phyloP scores from a whole-genome alignment of 306 rosid species.

The Pterocarpus santalinus region DNA sequence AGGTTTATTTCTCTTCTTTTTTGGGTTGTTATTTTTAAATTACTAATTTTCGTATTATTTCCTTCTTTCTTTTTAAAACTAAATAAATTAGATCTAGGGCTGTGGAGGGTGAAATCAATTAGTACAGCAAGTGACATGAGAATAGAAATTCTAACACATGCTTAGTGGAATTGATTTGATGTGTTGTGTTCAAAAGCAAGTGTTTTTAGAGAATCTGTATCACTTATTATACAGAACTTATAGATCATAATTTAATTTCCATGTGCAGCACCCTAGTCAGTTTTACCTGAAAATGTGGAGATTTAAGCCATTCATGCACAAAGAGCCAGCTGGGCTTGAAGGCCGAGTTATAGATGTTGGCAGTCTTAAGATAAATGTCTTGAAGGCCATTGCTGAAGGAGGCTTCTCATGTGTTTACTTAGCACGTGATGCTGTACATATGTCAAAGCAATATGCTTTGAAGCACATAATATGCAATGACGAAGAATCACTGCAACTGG shows the following conservation, averaged over 20 bases:
- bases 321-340: conserved; percentile 89
- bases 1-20: background rate
- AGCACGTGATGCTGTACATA: conserved; percentile 80
- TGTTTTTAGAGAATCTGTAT: conserved; percentile 16
- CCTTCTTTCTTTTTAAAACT: conserved; percentile 3
- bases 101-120: conserved; percentile 26
- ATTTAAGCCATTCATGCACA: conserved; percentile 92
- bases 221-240: background rate
- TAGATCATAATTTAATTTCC: conserved; percentile 38
- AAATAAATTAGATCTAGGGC: background rate
- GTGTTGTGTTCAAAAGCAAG: conserved; percentile 17
- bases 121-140: background rate
- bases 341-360: conserved; percentile 91
- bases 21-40: background rate
- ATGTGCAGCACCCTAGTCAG: conserved; percentile 44
- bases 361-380: conserved; percentile 78
- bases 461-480: conserved; percentile 95
- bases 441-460: conserved; percentile 94
- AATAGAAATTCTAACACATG: conserved; percentile 8
- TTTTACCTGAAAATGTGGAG: conserved; percentile 77
- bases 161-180: conserved; percentile 29
- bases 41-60: background rate
- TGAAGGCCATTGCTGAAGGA: conserved; percentile 92
- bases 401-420: conserved; percentile 97
- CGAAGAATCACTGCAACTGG: conserved; percentile 85